phyloP scores from a whole-genome alignment of 305 asterid genomes.

The Euphrasia arctica region DNA sequence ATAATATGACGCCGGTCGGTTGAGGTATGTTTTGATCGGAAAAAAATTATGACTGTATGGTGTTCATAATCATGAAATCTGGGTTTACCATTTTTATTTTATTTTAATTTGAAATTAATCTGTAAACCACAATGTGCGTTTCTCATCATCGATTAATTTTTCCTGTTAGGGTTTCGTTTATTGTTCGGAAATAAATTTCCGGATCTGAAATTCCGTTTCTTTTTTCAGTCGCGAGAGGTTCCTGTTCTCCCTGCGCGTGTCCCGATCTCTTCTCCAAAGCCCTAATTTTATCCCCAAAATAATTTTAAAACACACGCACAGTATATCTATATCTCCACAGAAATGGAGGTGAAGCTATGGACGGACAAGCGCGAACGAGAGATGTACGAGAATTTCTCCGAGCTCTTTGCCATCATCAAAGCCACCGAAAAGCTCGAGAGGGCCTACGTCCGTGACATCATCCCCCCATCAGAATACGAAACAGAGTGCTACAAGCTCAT shows the following conservation, averaged over 20 bases:
- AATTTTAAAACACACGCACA: background rate
- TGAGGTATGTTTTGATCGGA: constrained; percentile 23
- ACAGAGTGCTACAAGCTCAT: constrained; percentile 63
- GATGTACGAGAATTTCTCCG: constrained; percentile 88
- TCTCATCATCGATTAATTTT: background rate
- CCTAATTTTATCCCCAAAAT: background rate
- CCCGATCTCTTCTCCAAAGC: constrained; percentile 88
- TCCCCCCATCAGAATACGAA: constrained; percentile 66
- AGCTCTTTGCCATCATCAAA: constrained; percentile 86
- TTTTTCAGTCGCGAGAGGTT: constrained; percentile 1
- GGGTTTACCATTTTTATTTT: no score
- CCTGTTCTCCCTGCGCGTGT: constrained; percentile 74
- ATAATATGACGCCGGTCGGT: constrained; percentile 21
- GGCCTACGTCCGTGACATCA: constrained; percentile 82
- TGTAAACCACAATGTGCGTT: no score
- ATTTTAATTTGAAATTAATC: no score
- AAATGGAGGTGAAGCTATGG: constrained; percentile 97
- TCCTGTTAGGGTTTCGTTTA: background rate
- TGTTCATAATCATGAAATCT: background rate
- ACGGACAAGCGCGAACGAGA: constrained; percentile 95
- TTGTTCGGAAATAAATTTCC: background rate
- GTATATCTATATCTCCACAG: background rate
- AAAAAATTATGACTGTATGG: no score
- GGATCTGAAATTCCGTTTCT: background rate
- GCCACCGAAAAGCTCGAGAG: constrained; percentile 83